phyloP scores from a whole-genome alignment of 2,329 filamentous ascomycete genomes.

The Xylaria sp. region DNA sequence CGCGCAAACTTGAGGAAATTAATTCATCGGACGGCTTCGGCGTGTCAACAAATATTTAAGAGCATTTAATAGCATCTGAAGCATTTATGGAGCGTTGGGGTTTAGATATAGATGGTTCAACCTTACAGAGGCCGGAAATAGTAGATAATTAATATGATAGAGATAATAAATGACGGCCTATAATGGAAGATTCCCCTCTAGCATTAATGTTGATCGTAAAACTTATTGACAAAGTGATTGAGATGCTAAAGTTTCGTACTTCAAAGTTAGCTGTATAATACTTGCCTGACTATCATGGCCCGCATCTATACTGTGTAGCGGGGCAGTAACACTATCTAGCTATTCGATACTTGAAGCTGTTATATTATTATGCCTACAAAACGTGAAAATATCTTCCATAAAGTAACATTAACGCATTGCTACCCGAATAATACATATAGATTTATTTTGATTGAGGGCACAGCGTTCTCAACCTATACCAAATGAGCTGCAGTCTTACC shows the following conservation, averaged over 20 bases:
- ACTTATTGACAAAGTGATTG: not conserved
- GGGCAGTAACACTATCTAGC: too few species aligned
- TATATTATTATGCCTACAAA: too few species aligned
- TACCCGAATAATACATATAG: too few species aligned
- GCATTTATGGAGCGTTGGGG: not conserved
- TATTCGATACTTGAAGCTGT: too few species aligned
- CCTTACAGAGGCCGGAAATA: not conserved
- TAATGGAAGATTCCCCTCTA: not conserved
- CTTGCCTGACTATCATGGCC: not conserved
- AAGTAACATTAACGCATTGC: too few species aligned
- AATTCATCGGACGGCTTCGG: not conserved
- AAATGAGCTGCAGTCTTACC: too few species aligned
- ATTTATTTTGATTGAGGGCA: too few species aligned
- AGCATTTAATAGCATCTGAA: not conserved
- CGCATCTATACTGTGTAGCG: too few species aligned
- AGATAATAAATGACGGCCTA: not conserved
- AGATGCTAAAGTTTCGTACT: not conserved
- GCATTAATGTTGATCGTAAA: not conserved
- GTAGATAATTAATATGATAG: conserved; percentile 1
- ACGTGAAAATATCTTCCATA: too few species aligned
- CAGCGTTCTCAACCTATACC: too few species aligned
- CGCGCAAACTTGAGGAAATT: not conserved
- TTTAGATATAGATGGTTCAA: not conserved
- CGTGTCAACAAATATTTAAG: not conserved
- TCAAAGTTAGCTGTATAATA: not conserved